Evolutionary conservation across 305 asterid species (phyloP), one percentile per base, ranked within the genome.

Genomic region (Fraxinus paxiana): DNA sequence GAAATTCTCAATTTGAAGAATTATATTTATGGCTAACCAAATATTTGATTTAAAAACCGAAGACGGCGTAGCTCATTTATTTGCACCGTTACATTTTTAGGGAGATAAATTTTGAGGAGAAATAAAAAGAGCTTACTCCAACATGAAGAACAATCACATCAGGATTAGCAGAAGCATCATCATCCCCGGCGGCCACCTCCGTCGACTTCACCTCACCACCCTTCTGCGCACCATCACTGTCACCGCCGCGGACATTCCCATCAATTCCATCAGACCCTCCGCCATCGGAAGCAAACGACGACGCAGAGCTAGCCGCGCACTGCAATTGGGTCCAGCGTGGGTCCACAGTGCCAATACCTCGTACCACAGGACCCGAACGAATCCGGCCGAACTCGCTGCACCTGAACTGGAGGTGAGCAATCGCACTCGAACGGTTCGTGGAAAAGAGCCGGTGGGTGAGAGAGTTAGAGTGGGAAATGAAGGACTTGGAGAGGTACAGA

Each of bases 101-200:
- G 15, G 5, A 59, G 34, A 33, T 13, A 28, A 37, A 59, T 43
- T 35, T 34, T 2, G 43, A 59, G 8, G 65, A 18, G 65, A 54
- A 54, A 17, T 17, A 54, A 35, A 35, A 84, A 77, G 37, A 43
- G 48, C 97, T 90, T 87, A 96, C 99, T 77, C 89, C 88, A 84
- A 96, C 99, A 80, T 94, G 98, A 37, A 96, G 98, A 78, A 94
- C 87, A 48, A 96, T 93, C 79, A 93, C 98, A 79, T 91, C 98
- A 75, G 97, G 88, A 80, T 90, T 84, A 79, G 92, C 90, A 63
- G 92, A 78, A 74, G 86, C 90, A 79, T 90, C 97, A 77, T 90
- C 90, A 13, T 83, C 90, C 17, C 88, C 94, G 15, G 87, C 75
- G 26, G 89, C 88, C 76, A 86, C 96, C 1, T 87, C 91, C 31